Percentiles rank a stretch among this genome's conserved stretches.
These are phyloP conservation scores for Cyamopsis tetragonoloba DNA, from an alignment of 306 rosid genomes.

Conservation along the genomic window DNA sequence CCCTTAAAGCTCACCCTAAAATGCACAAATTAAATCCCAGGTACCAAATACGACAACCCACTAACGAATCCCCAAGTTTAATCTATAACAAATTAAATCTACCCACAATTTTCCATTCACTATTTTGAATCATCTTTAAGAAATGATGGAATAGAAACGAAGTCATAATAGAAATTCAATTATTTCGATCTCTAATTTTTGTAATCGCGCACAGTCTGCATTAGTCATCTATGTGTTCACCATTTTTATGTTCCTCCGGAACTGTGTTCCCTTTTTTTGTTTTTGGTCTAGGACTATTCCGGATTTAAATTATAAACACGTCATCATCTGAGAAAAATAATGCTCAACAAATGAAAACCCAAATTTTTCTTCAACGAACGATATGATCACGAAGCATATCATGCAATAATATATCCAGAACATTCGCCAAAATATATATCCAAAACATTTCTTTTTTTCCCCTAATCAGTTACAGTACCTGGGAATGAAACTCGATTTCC, in stretches of 20 bases:
- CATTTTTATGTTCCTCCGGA: neutral
- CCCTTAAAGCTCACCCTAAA: neutral
- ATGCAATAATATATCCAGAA: neutral
- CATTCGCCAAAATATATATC: too few relatives aligned
- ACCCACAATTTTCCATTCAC: neutral
- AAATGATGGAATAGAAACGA: neutral
- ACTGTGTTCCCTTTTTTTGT: neutral
- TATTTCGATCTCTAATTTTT: neutral
- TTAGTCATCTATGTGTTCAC: neutral
- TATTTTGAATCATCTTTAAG: neutral
- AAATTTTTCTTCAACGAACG: neutral
- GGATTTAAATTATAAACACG: neutral
- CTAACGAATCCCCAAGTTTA: neutral
- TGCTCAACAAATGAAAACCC: neutral
- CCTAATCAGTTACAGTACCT: conserved; percentile 18
- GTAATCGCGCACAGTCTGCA: neutral
- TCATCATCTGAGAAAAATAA: neutral
- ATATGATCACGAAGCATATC: conserved; percentile 24
- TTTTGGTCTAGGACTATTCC: too few relatives aligned
- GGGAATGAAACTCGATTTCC: conserved; percentile 31
- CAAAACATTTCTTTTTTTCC: too few relatives aligned
- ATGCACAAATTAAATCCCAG: neutral
- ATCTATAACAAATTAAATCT: neutral
- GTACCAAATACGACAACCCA: neutral
- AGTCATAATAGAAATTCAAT: neutral